Conservation (phyloP, 192 early-diverging fungal species). For the Lobosporangium transversale region DNA sequence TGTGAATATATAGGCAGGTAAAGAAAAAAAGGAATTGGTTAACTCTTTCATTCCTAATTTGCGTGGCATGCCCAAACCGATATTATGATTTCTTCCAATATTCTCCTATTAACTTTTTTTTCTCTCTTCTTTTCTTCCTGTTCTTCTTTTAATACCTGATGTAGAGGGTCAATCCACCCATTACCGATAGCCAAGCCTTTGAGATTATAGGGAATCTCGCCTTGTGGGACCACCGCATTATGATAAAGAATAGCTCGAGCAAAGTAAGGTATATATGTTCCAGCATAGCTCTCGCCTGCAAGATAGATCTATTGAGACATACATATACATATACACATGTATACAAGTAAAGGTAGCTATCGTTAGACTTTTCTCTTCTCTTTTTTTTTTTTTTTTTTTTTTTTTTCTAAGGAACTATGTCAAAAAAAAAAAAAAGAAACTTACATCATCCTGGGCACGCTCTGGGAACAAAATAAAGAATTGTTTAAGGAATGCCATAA, state of each 20-base stretch:
- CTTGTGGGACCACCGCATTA: conserved; percentile 23
- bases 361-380: not conserved
- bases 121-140: too few relatives aligned
- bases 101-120: too few relatives aligned
- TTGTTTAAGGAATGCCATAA: conserved; percentile 60
- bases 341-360: too few relatives aligned
- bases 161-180: conserved; percentile 70
- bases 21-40: too few relatives aligned
- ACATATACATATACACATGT: too few relatives aligned
- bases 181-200: conserved; percentile 70
- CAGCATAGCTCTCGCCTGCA: conserved; percentile 72
- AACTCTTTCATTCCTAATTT: too few relatives aligned
- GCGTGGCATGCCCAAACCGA: too few relatives aligned
- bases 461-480: conserved; percentile 64
- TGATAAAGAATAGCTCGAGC: conserved; percentile 49
- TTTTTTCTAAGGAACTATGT: not conserved
- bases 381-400: not conserved
- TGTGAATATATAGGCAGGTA: too few relatives aligned
- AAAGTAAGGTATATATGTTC: conserved; percentile 72
- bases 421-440: not conserved
- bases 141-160: conserved; percentile 57
- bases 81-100: too few relatives aligned
- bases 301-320: conserved; percentile 60
- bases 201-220: conserved; percentile 53
- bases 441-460: conserved; percentile 55